Evolutionary conservation across 495 filamentous ascomycete genomes (phyloP).

Genomic region (Achaetomiella virescens): DNA sequence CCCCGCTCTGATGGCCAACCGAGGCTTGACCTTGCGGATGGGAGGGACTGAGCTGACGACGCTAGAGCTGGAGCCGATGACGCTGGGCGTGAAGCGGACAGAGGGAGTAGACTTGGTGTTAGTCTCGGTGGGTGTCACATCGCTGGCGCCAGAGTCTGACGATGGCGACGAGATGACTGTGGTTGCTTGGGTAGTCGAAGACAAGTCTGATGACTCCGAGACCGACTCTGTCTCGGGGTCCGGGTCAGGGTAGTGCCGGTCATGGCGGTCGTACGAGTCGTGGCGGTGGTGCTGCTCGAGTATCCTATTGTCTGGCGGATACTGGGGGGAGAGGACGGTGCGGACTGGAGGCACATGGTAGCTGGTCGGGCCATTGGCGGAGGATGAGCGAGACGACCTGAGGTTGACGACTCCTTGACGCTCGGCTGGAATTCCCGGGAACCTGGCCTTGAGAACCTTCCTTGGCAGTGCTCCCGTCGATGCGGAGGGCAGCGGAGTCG

Average conservation of each 20-base stretch:
- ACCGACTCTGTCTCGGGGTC: constrained; percentile 39
- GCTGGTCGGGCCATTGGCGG: constrained; percentile 12
- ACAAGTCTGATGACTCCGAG: constrained; percentile 39
- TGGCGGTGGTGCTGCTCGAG: constrained; percentile 13
- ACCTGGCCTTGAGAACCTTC: constrained; percentile 32
- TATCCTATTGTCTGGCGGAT: constrained; percentile 13
- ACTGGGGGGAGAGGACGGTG: constrained; percentile 18
- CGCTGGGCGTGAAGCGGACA: constrained; percentile 32
- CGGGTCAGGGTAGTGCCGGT: constrained; percentile 19
- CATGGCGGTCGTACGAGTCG: constrained; percentile 10
- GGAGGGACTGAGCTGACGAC: constrained; percentile 24
- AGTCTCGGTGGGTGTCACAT: constrained; percentile 29
- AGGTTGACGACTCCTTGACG: constrained; percentile 25
- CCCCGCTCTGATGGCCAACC: constrained; percentile 24
- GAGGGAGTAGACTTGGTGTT: constrained; percentile 26
- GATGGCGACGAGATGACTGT: constrained; percentile 25
- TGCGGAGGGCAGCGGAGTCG: constrained; percentile 2
- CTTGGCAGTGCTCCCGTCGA: constrained; percentile 20
- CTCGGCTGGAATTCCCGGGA: constrained; percentile 23
- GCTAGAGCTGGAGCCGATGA: constrained; percentile 24
- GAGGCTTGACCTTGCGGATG: constrained; percentile 27
- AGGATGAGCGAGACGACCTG: constrained; percentile 22
- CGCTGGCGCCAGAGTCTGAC: constrained; percentile 27
- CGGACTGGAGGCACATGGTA: constrained; percentile 23
- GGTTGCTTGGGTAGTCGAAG: constrained; percentile 41